phyloP scores from a whole-genome alignment of 148 eudicot species.

The Persicaria tinctoria region DNA sequence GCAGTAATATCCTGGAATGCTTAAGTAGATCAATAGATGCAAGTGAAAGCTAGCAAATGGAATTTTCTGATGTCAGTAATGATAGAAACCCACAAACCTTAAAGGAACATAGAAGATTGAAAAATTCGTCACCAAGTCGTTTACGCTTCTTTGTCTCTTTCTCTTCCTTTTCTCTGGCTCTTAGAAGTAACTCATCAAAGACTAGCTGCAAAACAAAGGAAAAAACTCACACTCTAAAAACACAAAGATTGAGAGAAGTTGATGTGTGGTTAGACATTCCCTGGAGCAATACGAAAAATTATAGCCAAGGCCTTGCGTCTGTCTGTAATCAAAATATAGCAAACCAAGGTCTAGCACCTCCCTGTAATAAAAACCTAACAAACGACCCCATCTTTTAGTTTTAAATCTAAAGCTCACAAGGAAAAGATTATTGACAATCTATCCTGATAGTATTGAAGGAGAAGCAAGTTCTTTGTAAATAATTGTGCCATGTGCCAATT shows the following conservation, averaged over 20 bases:
- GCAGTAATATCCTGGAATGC: slow-evolving; percentile 54
- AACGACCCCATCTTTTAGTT: neutral
- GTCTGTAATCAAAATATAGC: neutral
- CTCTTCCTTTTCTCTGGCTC: slow-evolving; percentile 77
- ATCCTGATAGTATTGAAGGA: too few species aligned
- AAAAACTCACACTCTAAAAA: neutral
- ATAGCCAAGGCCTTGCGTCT: neutral
- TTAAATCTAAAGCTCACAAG: neutral
- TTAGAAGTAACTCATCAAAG: slow-evolving; percentile 67
- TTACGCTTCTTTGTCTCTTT: slow-evolving; percentile 82
- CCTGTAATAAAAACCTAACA: neutral
- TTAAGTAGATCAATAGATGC: neutral
- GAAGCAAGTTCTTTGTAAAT: too few species aligned
- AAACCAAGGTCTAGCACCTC: neutral
- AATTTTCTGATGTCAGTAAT: neutral
- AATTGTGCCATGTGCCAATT: too few species aligned
- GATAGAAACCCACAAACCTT: slow-evolving; percentile 42
- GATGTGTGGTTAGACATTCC: neutral
- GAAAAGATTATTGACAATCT: neutral
- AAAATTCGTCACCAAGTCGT: slow-evolving; percentile 77
- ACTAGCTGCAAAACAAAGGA: slow-evolving; percentile 47
- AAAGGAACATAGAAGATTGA: slow-evolving; percentile 44
- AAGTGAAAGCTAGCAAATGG: neutral
- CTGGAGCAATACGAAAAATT: slow-evolving; percentile 6
- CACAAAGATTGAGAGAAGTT: slow-evolving; percentile 7